Percentiles rank a stretch among this genome's conserved stretches.
Evolutionary conservation across 164 flowering plant genomes (phyloP).

Genomic region (Vitis cinerea): DNA sequence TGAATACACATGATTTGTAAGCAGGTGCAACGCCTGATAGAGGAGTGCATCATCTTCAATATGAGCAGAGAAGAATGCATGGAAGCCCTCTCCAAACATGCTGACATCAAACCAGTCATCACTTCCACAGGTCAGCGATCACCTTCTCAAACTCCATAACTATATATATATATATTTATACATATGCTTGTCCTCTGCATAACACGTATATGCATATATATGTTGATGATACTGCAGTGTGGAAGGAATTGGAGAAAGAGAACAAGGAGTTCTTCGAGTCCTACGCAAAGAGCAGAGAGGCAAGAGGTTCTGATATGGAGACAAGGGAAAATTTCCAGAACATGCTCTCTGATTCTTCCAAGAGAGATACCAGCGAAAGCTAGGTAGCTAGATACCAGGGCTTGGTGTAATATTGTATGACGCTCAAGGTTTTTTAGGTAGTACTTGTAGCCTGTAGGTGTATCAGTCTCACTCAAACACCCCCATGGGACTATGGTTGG

Average conservation of each 20-base stretch:
- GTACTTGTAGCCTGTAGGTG: background rate
- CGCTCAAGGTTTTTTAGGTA: background rate
- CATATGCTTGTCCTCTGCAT: too few species aligned
- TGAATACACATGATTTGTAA: background rate
- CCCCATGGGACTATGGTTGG: background rate
- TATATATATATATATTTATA: too few species aligned
- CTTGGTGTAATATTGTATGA: background rate
- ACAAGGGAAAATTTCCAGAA: conserved; percentile 35
- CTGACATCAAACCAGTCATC: conserved; percentile 71
- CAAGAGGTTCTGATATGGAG: conserved; percentile 27
- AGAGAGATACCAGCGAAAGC: conserved; percentile 4
- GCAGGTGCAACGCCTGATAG: conserved; percentile 88
- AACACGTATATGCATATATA: background rate
- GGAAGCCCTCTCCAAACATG: conserved; percentile 85
- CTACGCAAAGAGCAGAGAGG: conserved; percentile 38
- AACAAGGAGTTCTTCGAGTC: conserved; percentile 84
- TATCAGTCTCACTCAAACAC: background rate
- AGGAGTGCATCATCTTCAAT: conserved; percentile 72
- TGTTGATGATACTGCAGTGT: conserved; percentile 41
- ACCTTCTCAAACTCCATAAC: background rate
- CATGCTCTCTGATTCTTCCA: conserved; percentile 32
- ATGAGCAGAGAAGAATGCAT: conserved; percentile 88
- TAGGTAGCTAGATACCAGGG: background rate
- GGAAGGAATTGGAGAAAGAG: conserved; percentile 92
- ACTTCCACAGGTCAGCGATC: conserved; percentile 68